Evolutionary conservation across 139 green algal species (phyloP).

Genomic region (Chlamydomonas eustigma): DNA sequence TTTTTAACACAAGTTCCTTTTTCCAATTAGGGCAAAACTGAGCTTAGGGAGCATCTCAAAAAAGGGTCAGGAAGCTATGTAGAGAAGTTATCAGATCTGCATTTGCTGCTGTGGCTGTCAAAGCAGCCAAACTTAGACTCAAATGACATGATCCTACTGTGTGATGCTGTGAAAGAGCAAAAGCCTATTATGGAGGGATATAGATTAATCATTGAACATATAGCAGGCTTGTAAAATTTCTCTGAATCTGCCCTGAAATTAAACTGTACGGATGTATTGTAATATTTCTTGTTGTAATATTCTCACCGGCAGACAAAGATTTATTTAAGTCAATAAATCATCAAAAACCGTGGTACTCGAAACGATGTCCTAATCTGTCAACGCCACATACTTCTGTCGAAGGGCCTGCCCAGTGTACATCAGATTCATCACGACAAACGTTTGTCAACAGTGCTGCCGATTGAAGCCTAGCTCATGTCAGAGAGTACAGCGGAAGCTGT

Average conservation of each 20-base stretch:
- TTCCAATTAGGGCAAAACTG: conserved; percentile 49
- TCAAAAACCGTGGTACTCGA: no score
- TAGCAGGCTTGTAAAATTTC: conserved; percentile 60
- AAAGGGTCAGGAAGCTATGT: conserved; percentile 52
- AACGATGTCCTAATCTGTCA: no score
- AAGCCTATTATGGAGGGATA: conserved; percentile 77
- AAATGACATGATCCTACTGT: conserved; percentile 71
- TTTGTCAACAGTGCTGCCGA: no score
- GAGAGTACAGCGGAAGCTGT: no score
- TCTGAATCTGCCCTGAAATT: not conserved
- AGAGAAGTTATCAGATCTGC: conserved; percentile 84
- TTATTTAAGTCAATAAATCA: no score
- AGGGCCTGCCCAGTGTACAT: no score
- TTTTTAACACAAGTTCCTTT: not conserved
- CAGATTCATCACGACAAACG: no score
- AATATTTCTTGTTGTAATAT: no score
- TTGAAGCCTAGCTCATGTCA: no score
- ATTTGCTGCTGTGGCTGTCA: conserved; percentile 92
- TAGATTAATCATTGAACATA: conserved; percentile 81
- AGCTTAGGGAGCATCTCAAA: conserved; percentile 78
- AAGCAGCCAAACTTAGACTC: conserved; percentile 77
- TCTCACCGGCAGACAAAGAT: no score
- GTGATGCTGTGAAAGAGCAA: conserved; percentile 57
- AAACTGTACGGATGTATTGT: no score
- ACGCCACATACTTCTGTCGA: no score